phyloP scores from a whole-genome alignment of 1,284 basidiomycete species.

The Pseudozyma pruni region DNA sequence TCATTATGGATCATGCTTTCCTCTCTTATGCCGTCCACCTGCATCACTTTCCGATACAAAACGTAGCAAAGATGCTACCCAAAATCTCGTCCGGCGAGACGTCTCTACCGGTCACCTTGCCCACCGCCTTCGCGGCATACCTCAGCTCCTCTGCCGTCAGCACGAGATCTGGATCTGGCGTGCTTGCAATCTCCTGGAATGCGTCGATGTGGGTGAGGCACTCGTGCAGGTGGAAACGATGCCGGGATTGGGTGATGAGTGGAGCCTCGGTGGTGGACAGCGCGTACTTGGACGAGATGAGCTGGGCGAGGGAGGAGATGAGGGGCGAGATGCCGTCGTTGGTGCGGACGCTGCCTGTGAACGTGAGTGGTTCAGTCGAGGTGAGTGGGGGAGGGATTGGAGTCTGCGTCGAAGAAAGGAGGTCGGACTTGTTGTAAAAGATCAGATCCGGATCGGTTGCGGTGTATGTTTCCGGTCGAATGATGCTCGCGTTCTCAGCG shows the following conservation, averaged over 20 bases:
- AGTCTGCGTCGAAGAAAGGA: too few relatives aligned
- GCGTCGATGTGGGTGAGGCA: slow-evolving; percentile 76
- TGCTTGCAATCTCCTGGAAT: slow-evolving; percentile 63
- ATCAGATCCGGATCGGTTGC: slow-evolving; percentile 69
- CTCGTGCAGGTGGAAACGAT: slow-evolving; percentile 77
- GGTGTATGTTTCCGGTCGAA: slow-evolving; percentile 72
- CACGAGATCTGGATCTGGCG: slow-evolving; percentile 75
- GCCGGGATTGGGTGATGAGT: slow-evolving; percentile 81
- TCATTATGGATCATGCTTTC: too few relatives aligned
- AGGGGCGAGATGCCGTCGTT: slow-evolving; percentile 74
- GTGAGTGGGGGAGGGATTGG: not conserved
- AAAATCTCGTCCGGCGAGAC: slow-evolving; percentile 81
- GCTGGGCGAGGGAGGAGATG: slow-evolving; percentile 72
- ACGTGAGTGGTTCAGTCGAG: slow-evolving; percentile 71
- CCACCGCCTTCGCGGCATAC: slow-evolving; percentile 82
- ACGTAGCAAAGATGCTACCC: slow-evolving; percentile 79
- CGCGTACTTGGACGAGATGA: slow-evolving; percentile 73
- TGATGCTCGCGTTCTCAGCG: slow-evolving; percentile 57
- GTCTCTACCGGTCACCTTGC: slow-evolving; percentile 77
- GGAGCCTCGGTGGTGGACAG: slow-evolving; percentile 70
- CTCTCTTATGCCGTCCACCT: too few relatives aligned
- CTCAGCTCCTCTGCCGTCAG: slow-evolving; percentile 84
- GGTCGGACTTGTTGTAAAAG: slow-evolving; percentile 80
- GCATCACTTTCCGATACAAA: slow-evolving; percentile 57
- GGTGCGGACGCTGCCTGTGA: slow-evolving; percentile 74